A percentile compares a stretch with the other conserved stretches of the same genome.
These are phyloP conservation scores for Apiospora pterosperma DNA, from an alignment of 2,329 filamentous ascomycete genomes.

Conservation along the genomic window DNA sequence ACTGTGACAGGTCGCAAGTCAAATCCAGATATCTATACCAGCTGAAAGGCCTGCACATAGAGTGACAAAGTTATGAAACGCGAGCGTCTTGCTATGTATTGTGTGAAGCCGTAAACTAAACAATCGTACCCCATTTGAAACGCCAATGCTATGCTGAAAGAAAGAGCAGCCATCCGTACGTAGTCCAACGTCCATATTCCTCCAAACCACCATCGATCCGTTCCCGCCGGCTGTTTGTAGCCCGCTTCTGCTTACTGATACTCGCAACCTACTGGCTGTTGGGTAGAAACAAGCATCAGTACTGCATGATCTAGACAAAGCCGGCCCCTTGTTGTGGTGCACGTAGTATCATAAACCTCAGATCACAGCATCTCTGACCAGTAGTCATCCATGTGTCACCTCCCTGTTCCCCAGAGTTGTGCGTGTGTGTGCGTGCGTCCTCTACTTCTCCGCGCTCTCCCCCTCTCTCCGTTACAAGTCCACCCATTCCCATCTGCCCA, in stretches of 20 bases:
- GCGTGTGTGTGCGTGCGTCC: background rate
- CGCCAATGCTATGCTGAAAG: conserved; percentile 32
- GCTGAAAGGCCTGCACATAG: background rate
- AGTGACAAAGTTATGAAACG: background rate
- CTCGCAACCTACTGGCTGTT: background rate
- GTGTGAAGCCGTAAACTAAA: background rate
- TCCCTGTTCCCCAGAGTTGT: background rate
- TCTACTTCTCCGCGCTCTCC: background rate
- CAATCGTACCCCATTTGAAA: conserved; percentile 13
- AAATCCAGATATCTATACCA: background rate
- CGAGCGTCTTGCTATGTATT: background rate
- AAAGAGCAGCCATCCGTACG: background rate
- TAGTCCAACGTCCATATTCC: background rate
- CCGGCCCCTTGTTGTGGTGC: background rate
- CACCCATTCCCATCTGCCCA: background rate
- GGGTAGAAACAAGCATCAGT: background rate
- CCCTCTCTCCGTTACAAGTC: background rate
- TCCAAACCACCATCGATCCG: background rate
- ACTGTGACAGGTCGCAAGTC: background rate
- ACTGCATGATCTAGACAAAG: background rate
- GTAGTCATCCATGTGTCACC: background rate
- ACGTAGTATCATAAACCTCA: too few relatives aligned
- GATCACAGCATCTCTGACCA: background rate
- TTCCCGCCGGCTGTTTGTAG: background rate
- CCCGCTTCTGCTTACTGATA: background rate